Evolutionary conservation across 176 grass and related monocot genomes (phyloP).

Genomic region (Stipa capillata): DNA sequence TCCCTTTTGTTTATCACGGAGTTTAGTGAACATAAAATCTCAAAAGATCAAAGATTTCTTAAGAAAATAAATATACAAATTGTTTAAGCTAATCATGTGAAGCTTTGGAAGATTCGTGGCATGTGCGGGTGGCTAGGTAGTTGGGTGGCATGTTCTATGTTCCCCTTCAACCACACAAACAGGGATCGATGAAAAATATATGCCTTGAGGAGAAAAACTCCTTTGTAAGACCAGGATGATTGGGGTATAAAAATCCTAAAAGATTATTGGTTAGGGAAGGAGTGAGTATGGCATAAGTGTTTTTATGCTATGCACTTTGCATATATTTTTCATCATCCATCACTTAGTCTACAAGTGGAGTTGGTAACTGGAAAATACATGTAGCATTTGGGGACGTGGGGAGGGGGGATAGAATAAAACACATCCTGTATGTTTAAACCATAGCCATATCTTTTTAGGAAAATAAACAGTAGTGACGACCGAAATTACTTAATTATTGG

Average conservation of each 20-base stretch:
- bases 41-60: neutral
- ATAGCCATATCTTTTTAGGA: neutral
- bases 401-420: neutral
- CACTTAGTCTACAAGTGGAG: neutral
- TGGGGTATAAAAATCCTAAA: neutral
- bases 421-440: neutral
- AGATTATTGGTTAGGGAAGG: too few species aligned
- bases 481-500: neutral
- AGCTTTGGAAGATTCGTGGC: constrained; percentile 18
- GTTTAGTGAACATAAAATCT: neutral
- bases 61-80: neutral
- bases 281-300: too few species aligned
- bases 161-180: constrained; percentile 33
- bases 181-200: neutral
- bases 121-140: constrained; percentile 9
- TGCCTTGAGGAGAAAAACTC: neutral
- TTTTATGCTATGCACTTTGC: neutral
- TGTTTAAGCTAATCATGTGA: constrained; percentile 9
- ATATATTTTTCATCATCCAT: neutral
- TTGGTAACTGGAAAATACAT: neutral
- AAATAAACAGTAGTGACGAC: neutral
- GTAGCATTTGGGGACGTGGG: too few species aligned
- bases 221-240: neutral
- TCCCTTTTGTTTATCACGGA: neutral
- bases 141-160: constrained; percentile 34